phyloP scores from a whole-genome alignment of 768 basidiomycete species.

The Boletus rubropictus region DNA sequence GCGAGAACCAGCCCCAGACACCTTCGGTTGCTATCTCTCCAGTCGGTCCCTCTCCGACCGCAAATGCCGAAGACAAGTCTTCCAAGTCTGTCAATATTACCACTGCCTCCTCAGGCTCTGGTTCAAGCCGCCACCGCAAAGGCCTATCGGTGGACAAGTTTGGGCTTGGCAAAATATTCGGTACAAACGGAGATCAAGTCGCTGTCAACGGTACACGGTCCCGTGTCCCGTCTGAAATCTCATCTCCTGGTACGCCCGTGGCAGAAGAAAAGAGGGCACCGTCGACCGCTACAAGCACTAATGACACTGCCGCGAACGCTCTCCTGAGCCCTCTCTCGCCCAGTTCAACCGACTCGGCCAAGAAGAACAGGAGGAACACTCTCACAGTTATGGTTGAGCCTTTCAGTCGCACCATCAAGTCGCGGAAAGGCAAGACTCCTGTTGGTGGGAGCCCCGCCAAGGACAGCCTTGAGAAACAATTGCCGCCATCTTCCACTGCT shows the following conservation, averaged over 20 bases:
- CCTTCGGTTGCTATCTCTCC: conserved; percentile 35
- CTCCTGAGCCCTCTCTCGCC: conserved; percentile 35
- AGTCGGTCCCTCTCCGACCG: conserved; percentile 37
- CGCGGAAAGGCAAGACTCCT: conserved; percentile 32
- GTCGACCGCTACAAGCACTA: background rate
- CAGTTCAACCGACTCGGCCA: conserved; percentile 33
- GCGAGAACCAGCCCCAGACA: conserved; percentile 27
- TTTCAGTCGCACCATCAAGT: conserved; percentile 45
- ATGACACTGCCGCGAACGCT: conserved; percentile 24
- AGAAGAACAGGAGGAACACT: conserved; percentile 72
- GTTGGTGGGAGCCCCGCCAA: conserved; percentile 37
- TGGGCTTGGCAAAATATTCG: conserved; percentile 71
- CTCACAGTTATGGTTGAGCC: conserved; percentile 85
- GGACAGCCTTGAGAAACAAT: conserved; percentile 36
- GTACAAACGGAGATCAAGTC: conserved; percentile 34
- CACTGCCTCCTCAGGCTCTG: conserved; percentile 35
- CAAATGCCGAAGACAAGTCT: conserved; percentile 25
- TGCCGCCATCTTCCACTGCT: conserved; percentile 25
- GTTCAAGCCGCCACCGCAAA: conserved; percentile 51
- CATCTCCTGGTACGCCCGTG: conserved; percentile 19
- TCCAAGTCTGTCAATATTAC: conserved; percentile 25
- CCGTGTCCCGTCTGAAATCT: conserved; percentile 41
- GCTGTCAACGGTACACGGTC: conserved; percentile 32
- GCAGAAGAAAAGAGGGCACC: conserved; percentile 18
- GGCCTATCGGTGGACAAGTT: conserved; percentile 78